Evolutionary conservation across 768 basidiomycete species (phyloP), one percentile per base, ranked within the genome.

Genomic region (Kondoa malvinella): DNA sequence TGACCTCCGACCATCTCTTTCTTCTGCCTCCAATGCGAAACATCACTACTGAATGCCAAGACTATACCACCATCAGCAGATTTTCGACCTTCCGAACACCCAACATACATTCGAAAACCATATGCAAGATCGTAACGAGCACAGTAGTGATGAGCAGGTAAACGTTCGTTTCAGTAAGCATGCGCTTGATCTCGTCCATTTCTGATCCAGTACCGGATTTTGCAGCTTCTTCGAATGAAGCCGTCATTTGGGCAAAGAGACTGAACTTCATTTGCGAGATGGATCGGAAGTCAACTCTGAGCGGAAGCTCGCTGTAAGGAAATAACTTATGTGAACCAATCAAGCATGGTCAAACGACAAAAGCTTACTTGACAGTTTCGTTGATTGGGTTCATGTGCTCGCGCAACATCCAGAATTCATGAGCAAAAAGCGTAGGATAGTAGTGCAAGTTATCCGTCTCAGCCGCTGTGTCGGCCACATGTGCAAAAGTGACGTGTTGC

Each of bases 121-220:
- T 72, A 85, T 99, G 95, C 69, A 99, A 78, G 27, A 95, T 71
- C 75, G 87, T 88, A 74, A 97, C 94, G 63, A 88, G 66, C 21
- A 81, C 89, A 0, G 94, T 95, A 59, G 92, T 77, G 27, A 80
- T 86, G 67, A 97, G 81, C 79, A 95, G 86, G 82, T 85, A 90
- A 17, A 91, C 88, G 76, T 75, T 76, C 21, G 78, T 79, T 70
- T 79, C 78, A 56, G 86, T 80, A 61, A 99, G 78, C 87, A 94
- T 94, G 67, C 91, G 81, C 79, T 99, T 99, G 73, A 99, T 78
- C 79, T 96, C 94, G 76, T 99, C 94, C 57, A 97, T 76, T 76
- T 97, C 94, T 31, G 84, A 82, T 14, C 71, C 85, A 70, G 72
- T 69, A 8, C 71, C 57, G 31, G 73, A 27, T 60, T 64, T 65